These are phyloP conservation scores for Ophiostoma tasmaniense DNA, from an alignment of 2,329 filamentous ascomycete genomes.

Conservation along the genomic window DNA sequence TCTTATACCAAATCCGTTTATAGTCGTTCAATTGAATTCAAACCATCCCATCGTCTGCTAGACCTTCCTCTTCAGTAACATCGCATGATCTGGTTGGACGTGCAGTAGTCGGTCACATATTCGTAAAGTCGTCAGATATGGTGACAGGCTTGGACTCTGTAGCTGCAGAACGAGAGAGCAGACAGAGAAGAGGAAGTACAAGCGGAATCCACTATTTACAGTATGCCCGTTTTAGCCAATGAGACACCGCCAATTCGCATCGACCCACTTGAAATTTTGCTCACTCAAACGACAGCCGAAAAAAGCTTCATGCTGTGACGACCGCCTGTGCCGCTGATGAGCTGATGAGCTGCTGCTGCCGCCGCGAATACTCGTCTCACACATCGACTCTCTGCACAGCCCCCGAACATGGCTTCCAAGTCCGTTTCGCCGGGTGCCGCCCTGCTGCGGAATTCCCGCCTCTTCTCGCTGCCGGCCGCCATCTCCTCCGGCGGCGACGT, in stretches of 20 bases:
- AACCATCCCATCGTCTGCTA: neutral
- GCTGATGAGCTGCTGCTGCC: neutral
- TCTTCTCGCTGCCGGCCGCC: constrained; percentile 78
- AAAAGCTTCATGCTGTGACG: constrained; percentile 2
- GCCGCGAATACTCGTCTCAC: neutral
- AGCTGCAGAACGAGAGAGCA: neutral
- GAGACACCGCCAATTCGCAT: neutral
- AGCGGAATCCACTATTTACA: neutral
- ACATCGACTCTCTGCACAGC: neutral
- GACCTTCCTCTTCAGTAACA: neutral
- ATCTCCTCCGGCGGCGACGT: constrained; percentile 54
- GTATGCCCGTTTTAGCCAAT: neutral
- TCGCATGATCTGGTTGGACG: neutral
- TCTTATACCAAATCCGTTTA: constrained; percentile 2
- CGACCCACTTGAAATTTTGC: constrained; percentile 9
- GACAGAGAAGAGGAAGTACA: neutral
- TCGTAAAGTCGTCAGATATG: neutral
- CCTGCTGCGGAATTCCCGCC: constrained; percentile 75
- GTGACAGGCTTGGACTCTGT: neutral
- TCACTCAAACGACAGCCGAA: neutral
- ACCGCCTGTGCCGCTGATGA: neutral
- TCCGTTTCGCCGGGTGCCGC: constrained; percentile 52
- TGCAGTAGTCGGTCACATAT: neutral
- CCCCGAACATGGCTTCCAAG: constrained; percentile 25
- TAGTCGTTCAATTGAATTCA: neutral